Conservation (phyloP, 306 rosid genomes). For the Fagus crenata region DNA sequence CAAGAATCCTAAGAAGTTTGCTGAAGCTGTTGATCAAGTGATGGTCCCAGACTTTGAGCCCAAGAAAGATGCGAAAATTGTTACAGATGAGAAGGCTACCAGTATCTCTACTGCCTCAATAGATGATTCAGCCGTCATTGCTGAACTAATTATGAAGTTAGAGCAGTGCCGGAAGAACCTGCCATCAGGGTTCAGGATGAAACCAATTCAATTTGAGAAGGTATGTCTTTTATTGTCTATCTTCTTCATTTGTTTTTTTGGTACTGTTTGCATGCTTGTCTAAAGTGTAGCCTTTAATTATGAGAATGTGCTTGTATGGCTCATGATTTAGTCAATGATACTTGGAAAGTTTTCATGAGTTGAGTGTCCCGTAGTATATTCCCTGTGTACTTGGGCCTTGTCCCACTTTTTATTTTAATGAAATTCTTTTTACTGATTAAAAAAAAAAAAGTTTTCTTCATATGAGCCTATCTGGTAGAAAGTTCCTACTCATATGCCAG, state of each 20-base stretch:
- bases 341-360: too few relatives aligned
- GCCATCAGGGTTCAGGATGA: slow-evolving; percentile 78
- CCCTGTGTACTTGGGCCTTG: too few relatives aligned
- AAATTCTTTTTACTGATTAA: too few relatives aligned
- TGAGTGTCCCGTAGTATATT: too few relatives aligned
- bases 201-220: slow-evolving; percentile 95
- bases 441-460: too few relatives aligned
- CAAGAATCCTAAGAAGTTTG: slow-evolving; percentile 63
- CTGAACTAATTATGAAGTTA: slow-evolving; percentile 61
- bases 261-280: slow-evolving; percentile 7
- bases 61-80: slow-evolving; percentile 74
- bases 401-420: too few relatives aligned
- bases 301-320: neutral
- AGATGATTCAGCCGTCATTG: slow-evolving; percentile 83
- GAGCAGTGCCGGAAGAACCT: slow-evolving; percentile 58
- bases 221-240: slow-evolving; percentile 28
- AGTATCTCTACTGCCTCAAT: slow-evolving; percentile 66
- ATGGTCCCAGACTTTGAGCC: slow-evolving; percentile 88
- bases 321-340: neutral
- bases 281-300: neutral
- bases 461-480: too few relatives aligned
- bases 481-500: neutral
- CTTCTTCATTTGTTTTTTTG: neutral
- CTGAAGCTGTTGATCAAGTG: slow-evolving; percentile 71
- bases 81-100: slow-evolving; percentile 90